Conservation (phyloP, 306 rosid genomes). For the Dryas drummondii region DNA sequence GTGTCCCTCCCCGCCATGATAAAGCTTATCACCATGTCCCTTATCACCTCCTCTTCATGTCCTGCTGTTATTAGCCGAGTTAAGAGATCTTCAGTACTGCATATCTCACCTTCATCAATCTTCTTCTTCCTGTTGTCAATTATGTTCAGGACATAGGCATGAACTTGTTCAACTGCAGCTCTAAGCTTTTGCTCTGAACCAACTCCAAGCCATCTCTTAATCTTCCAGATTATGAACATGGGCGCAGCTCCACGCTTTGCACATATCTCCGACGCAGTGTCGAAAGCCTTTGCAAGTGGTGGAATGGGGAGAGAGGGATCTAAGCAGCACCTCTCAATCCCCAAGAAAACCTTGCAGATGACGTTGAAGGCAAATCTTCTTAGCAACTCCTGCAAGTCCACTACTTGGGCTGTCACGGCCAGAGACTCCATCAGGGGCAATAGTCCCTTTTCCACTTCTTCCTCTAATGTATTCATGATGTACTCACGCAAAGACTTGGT, state of each 20-base stretch:
- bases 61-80: constrained; percentile 55
- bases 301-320: constrained; percentile 50
- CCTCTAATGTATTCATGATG: constrained; percentile 40
- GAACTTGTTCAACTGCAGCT: constrained; percentile 55
- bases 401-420: constrained; percentile 20
- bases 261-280: constrained; percentile 63
- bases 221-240: constrained; percentile 63
- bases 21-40: constrained; percentile 83
- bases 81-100: constrained; percentile 46
- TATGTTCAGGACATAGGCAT: constrained; percentile 46
- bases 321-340: constrained; percentile 44
- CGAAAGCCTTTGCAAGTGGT: constrained; percentile 52
- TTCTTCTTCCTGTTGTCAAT: constrained; percentile 44
- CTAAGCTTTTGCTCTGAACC: constrained; percentile 68
- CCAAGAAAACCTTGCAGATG: constrained; percentile 59
- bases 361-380: constrained; percentile 68
- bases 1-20: constrained; percentile 95
- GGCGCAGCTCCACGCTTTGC: constrained; percentile 79
- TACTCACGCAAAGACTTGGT: constrained; percentile 50
- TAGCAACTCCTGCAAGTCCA: constrained; percentile 70
- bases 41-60: constrained; percentile 53
- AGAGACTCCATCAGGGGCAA: constrained; percentile 55
- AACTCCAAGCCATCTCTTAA: constrained; percentile 65
- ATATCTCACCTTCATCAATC: constrained; percentile 9
- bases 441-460: constrained; percentile 45